A percentile compares a stretch with the other conserved stretches of the same genome.
Evolutionary conservation across 768 basidiomycete genomes (phyloP).

Genomic region (Bullera alba): DNA sequence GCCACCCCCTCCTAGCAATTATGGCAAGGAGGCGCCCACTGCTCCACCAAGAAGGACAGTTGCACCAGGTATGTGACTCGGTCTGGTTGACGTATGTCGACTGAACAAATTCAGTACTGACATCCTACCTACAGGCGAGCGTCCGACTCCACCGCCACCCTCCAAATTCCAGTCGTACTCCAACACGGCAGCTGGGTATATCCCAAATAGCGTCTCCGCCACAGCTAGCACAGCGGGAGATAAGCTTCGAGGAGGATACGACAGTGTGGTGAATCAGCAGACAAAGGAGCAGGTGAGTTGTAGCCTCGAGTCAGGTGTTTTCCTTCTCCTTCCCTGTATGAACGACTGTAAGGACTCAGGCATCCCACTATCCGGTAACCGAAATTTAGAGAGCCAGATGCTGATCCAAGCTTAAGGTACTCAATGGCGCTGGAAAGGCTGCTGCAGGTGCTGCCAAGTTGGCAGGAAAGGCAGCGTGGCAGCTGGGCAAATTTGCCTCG

Average conservation of each 20-base stretch:
- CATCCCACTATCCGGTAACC: too few species aligned
- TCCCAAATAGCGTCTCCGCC: constrained; percentile 3
- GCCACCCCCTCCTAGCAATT: constrained; percentile 13
- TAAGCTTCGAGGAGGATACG: constrained; percentile 8
- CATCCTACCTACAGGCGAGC: not conserved
- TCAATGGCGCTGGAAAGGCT: constrained; percentile 11
- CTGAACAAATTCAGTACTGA: not conserved
- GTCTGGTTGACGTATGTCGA: not conserved
- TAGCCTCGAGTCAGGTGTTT: too few species aligned
- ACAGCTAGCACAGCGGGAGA: constrained; percentile 7
- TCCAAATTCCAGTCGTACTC: constrained; percentile 8
- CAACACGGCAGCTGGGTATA: constrained; percentile 13
- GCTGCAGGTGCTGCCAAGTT: constrained; percentile 21
- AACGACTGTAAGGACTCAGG: too few species aligned
- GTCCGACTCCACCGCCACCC: not conserved
- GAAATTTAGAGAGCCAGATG: not conserved
- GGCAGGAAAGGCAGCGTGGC: constrained; percentile 19
- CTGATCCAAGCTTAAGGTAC: constrained; percentile 6
- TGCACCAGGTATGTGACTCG: not conserved
- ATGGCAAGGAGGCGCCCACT: constrained; percentile 10
- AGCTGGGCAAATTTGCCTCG: constrained; percentile 21
- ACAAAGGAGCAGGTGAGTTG: constrained; percentile 14
- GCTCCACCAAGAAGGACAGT: constrained; percentile 5
- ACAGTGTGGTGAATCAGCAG: constrained; percentile 11
- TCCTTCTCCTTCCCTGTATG: not conserved